Conservation (phyloP, 2,329 filamentous ascomycete species). For the Calonectria honghensis region DNA sequence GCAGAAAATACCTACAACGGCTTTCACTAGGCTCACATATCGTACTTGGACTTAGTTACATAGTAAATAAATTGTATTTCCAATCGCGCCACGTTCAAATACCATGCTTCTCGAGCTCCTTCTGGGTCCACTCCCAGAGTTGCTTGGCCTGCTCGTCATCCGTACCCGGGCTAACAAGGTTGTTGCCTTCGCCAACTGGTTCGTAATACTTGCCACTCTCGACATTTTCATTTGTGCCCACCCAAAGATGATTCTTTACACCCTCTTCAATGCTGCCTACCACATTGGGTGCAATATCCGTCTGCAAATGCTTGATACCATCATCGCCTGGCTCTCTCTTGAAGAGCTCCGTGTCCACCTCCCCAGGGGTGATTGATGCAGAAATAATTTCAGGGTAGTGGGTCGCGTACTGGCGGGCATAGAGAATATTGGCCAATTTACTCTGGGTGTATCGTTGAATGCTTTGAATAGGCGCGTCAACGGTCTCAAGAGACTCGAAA, state of each 20-base stretch:
- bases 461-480: slow-evolving; percentile 28
- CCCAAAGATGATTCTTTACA: slow-evolving; percentile 41
- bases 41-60: not conserved
- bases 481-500: slow-evolving; percentile 32
- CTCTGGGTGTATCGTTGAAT: slow-evolving; percentile 38
- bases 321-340: slow-evolving; percentile 35
- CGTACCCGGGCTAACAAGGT: slow-evolving; percentile 28
- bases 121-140: slow-evolving; percentile 38
- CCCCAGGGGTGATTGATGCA: slow-evolving; percentile 33
- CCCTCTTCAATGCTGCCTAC: slow-evolving; percentile 31
- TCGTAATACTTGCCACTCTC: slow-evolving; percentile 34
- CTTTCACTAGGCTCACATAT: not conserved
- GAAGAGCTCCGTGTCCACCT: slow-evolving; percentile 34
- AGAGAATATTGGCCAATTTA: slow-evolving; percentile 38
- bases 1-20: not conserved
- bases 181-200: slow-evolving; percentile 26
- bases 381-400: slow-evolving; percentile 30
- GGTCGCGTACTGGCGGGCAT: slow-evolving; percentile 26
- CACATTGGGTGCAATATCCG: slow-evolving; percentile 5
- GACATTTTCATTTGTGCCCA: slow-evolving; percentile 24
- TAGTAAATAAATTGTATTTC: not conserved
- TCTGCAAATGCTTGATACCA: slow-evolving; percentile 25
- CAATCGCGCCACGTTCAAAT: not conserved
- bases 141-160: slow-evolving; percentile 36
- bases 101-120: slow-evolving; percentile 28